Conservation (phyloP, 148 eudicot species). For the Bassia scoparia region DNA sequence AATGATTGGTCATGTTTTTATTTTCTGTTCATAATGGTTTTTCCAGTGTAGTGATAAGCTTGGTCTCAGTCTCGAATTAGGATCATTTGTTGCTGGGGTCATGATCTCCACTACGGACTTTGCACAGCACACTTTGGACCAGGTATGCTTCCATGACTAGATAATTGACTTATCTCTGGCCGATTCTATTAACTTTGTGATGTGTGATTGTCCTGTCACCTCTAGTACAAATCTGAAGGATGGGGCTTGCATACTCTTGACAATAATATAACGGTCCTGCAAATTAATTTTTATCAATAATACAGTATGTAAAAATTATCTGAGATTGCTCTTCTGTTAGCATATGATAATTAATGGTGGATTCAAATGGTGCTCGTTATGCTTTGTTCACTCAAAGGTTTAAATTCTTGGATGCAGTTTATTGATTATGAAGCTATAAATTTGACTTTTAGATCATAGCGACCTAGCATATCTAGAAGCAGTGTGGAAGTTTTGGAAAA, state of each 20-base stretch:
- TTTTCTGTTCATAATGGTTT: constrained; percentile 2
- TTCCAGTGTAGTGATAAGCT: constrained; percentile 99
- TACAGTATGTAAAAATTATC: too few relatives aligned
- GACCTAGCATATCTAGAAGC: too few relatives aligned
- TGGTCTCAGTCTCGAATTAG: constrained; percentile 96
- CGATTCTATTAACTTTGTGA: background rate
- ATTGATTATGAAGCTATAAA: too few relatives aligned
- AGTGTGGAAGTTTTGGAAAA: too few relatives aligned
- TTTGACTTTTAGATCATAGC: too few relatives aligned
- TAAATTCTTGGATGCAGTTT: background rate
- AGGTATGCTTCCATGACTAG: constrained; percentile 46
- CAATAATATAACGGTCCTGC: background rate
- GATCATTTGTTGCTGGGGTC: constrained; percentile 97
- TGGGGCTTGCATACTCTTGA: background rate
- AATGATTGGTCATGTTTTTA: background rate
- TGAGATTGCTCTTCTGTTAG: background rate
- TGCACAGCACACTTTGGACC: constrained; percentile 94
- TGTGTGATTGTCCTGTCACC: constrained; percentile 1
- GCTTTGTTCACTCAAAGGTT: background rate
- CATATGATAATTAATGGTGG: background rate
- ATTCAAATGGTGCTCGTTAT: background rate
- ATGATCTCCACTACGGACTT: constrained; percentile 98
- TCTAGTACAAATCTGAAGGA: background rate
- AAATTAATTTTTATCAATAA: too few relatives aligned
- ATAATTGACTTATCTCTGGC: background rate